A percentile compares a stretch with the other conserved stretches of the same genome.
These are phyloP conservation scores for Geotrichum citri-aurantii DNA, from an alignment of 1,139 yeast species.

Conservation along the genomic window DNA sequence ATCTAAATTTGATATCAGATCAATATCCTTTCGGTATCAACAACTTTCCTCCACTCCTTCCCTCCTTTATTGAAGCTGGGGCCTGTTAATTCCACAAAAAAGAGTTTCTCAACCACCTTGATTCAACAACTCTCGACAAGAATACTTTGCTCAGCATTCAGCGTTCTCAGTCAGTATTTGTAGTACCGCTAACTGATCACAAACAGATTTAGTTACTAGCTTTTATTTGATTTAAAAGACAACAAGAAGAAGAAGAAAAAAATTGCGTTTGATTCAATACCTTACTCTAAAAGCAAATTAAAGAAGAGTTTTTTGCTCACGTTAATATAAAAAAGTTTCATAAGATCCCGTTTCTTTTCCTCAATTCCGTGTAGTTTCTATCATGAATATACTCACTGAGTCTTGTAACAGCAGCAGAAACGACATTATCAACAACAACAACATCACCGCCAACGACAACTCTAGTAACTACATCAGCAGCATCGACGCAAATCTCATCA, in stretches of 20 bases:
- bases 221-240: neutral
- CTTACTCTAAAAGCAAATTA: neutral
- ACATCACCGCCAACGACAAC: neutral
- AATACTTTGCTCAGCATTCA: neutral
- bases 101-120: neutral
- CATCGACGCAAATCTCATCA: neutral
- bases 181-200: neutral
- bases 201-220: neutral
- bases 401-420: neutral
- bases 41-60: neutral
- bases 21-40: neutral
- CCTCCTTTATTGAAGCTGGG: neutral
- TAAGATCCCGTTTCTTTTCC: neutral
- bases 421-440: neutral
- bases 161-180: neutral
- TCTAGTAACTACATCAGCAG: neutral
- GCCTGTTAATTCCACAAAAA: neutral
- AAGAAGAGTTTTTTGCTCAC: neutral
- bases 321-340: neutral
- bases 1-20: neutral
- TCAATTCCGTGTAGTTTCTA: neutral
- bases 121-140: neutral
- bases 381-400: neutral
- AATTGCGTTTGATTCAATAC: neutral
- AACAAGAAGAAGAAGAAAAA: neutral